These are phyloP conservation scores for Ophiosphaerella korrae DNA, from an alignment of 2,329 filamentous ascomycete species.

Conservation along the genomic window DNA sequence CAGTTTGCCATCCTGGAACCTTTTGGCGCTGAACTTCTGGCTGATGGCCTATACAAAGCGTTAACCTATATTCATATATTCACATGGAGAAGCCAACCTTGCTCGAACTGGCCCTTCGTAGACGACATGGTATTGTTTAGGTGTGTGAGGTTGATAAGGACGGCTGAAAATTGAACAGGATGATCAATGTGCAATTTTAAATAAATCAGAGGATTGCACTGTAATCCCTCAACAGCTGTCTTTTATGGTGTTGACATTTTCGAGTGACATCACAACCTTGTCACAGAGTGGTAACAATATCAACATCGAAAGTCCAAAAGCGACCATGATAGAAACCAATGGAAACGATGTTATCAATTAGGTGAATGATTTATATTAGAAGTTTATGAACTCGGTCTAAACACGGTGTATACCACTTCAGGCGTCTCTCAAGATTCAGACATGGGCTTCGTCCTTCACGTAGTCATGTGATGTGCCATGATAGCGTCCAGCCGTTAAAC, in stretches of 20 bases:
- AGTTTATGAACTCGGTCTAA: too few species aligned
- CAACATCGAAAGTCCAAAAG: slow-evolving; percentile 18
- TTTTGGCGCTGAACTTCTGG: slow-evolving; percentile 57
- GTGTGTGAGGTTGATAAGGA: background rate
- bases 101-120: slow-evolving; percentile 44
- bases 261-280: slow-evolving; percentile 22
- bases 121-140: slow-evolving; percentile 24
- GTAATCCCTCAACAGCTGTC: slow-evolving; percentile 1
- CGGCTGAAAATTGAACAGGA: background rate
- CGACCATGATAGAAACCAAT: slow-evolving; percentile 4
- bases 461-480: too few species aligned
- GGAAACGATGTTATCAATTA: background rate
- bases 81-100: slow-evolving; percentile 24
- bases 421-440: too few species aligned
- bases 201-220: too few species aligned
- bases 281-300: background rate
- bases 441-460: too few species aligned
- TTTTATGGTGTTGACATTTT: slow-evolving; percentile 24
- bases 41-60: slow-evolving; percentile 50
- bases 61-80: background rate
- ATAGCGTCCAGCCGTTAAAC: too few species aligned
- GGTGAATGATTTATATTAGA: too few species aligned
- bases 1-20: slow-evolving; percentile 59
- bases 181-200: too few species aligned
- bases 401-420: too few species aligned